Base-by-base conservation (phyloP, 179 eudicot species). In the Drosera spatulata region DNA sequence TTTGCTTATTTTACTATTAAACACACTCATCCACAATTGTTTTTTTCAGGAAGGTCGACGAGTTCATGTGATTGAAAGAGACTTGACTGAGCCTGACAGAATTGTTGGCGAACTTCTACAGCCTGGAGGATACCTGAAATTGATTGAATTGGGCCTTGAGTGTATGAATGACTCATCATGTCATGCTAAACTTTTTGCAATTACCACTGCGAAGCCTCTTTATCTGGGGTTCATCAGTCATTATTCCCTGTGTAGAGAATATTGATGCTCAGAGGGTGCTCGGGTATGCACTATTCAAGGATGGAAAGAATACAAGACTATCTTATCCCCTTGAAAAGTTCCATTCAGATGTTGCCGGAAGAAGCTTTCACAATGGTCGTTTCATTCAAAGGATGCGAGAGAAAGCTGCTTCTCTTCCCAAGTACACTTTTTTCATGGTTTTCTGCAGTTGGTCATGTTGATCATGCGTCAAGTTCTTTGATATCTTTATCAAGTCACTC, bases 341-440 rank as follows among this genome's bases (percentile, higher is more conserved):
- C 71, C 75, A 79, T 77, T 65, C 85, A 6, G 95, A 91, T 72
- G 88, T 91, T 14, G 80, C 96, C 11, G 97, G 97, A 50, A 84
- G 91, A 72, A 88, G 96, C 75, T 91, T 91, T 66, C 97, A 91
- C 77, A 85, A 91, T 74, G 97, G 97, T 5, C 88, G 97, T 7
- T 91, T 91, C 62, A 80, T 91, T 38, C 96, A 91, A 59, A 81
- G 84, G 67, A 91, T 91, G 96, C 78, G 97, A 43, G 91, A 88
- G 64, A 88, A 88, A 59, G 87, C 85, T 60, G 81, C 87, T 63
- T 45, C 84, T 49, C 88, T 88, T 74, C 72, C 96, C 69, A 91
- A 82, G 97, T 91, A 85, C 12, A 46, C 10, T 50, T 50, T 2
- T 53, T 53, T 49, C 57, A 14, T 44, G 10, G 53, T 4, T 10